Conservation (phyloP, 2,329 filamentous ascomycete genomes). For the Leptodontidium sp. region DNA sequence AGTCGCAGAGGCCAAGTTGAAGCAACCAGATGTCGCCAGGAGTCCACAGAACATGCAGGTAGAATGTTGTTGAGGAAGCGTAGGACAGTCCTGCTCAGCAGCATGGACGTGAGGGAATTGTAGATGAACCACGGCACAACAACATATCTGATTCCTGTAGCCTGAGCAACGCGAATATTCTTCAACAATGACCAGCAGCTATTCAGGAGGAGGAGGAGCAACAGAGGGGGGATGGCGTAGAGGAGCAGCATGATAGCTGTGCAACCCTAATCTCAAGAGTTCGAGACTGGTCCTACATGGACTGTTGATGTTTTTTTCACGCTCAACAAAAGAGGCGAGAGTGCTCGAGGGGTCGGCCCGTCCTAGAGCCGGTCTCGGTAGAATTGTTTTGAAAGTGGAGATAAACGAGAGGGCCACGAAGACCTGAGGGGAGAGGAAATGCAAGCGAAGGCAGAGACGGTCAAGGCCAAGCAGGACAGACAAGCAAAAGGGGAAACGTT, state of each 20-base stretch:
- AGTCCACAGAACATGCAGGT: conserved; percentile 23
- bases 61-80: conserved; percentile 23
- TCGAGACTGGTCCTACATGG: conserved; percentile 10
- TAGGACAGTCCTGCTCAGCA: conserved; percentile 27
- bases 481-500: neutral
- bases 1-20: conserved; percentile 31
- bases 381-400: neutral
- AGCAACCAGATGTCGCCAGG: conserved; percentile 29
- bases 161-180: conserved; percentile 25
- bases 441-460: conserved; percentile 2
- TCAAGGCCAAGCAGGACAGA: conserved; percentile 5
- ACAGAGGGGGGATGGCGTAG: conserved; percentile 9
- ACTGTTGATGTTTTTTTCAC: conserved; percentile 12
- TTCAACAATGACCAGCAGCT: conserved; percentile 11
- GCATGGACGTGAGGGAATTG: conserved; percentile 23
- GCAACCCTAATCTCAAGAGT: neutral
- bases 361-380: conserved; percentile 13
- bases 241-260: conserved; percentile 19
- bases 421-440: neutral
- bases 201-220: conserved; percentile 3
- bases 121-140: conserved; percentile 34
- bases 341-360: neutral
- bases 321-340: neutral
- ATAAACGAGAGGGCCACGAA: conserved; percentile 5
- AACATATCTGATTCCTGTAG: conserved; percentile 31